Percentiles rank a stretch among this genome's conserved stretches.
Conservation (phyloP, 1,284 basidiomycete species). For the Flammula alnicola region DNA sequence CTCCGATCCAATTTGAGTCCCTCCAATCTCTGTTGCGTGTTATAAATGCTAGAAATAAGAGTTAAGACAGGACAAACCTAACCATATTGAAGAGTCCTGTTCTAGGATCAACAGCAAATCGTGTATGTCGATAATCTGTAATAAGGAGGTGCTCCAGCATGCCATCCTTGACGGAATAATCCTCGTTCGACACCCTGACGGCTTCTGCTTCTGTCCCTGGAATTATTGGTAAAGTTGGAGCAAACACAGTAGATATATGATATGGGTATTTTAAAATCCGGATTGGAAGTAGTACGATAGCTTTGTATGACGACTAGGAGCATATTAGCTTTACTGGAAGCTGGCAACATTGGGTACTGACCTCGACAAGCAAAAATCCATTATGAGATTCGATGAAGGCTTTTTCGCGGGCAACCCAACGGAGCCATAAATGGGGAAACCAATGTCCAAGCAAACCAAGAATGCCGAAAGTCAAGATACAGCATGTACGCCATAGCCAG, state of each 20-base stretch:
- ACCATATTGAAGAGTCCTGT: slow-evolving; percentile 86
- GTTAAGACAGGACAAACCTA: slow-evolving; percentile 51
- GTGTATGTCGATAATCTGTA: slow-evolving; percentile 87
- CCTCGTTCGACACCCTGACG: slow-evolving; percentile 28
- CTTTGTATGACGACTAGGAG: slow-evolving; percentile 73
- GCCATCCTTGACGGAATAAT: slow-evolving; percentile 35
- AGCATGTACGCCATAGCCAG: slow-evolving; percentile 75
- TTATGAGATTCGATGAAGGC: slow-evolving; percentile 77
- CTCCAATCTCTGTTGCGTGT: slow-evolving; percentile 88
- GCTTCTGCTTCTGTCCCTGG: slow-evolving; percentile 28
- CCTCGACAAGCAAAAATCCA: slow-evolving; percentile 90
- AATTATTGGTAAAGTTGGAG: slow-evolving; percentile 35
- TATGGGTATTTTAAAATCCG: slow-evolving; percentile 75
- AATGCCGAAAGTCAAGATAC: slow-evolving; percentile 75
- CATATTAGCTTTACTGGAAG: slow-evolving; percentile 8
- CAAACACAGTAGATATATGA: slow-evolving; percentile 79
- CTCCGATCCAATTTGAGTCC: slow-evolving; percentile 78
- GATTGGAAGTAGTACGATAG: slow-evolving; percentile 79
- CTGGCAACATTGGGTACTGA: slow-evolving; percentile 39
- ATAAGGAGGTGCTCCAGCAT: slow-evolving; percentile 58
- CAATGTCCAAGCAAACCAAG: slow-evolving; percentile 89
- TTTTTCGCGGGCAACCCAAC: slow-evolving; percentile 84
- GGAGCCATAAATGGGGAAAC: slow-evolving; percentile 91
- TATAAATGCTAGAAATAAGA: slow-evolving; percentile 11
- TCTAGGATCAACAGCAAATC: slow-evolving; percentile 87